Conservation (phyloP, 2,329 filamentous ascomycete genomes). For the Diplocarpon rosae region DNA sequence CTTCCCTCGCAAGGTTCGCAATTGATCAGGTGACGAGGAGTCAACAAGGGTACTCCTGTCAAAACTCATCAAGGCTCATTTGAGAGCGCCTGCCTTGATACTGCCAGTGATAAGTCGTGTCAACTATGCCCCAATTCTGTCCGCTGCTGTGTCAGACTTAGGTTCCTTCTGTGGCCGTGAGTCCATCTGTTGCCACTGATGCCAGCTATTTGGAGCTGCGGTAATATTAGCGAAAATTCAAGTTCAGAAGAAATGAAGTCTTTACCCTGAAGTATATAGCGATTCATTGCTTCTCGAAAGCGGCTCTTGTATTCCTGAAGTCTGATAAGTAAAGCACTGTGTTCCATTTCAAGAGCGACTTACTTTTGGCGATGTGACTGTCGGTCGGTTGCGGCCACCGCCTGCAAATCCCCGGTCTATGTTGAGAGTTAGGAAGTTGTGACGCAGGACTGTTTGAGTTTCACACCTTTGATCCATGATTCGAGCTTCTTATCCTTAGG, state of each 20-base stretch:
- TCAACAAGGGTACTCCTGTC: neutral
- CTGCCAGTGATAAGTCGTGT: neutral
- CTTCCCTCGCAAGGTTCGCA: too few species aligned
- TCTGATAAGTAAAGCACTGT: neutral
- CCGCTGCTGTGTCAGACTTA: neutral
- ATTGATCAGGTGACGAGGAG: too few species aligned
- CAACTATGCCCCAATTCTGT: neutral
- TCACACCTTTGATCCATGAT: slow-evolving; percentile 75
- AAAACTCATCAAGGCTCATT: neutral
- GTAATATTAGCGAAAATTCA: neutral
- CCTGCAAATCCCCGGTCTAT: slow-evolving; percentile 69
- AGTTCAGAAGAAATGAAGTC: too few species aligned
- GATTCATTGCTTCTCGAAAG: slow-evolving; percentile 92
- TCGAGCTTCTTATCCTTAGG: slow-evolving; percentile 85
- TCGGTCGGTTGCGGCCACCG: slow-evolving; percentile 71
- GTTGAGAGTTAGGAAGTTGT: too few species aligned
- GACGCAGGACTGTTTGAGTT: neutral
- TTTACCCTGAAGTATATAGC: slow-evolving; percentile 44
- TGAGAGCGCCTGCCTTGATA: neutral
- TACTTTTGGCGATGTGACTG: slow-evolving; percentile 92
- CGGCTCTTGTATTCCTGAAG: slow-evolving; percentile 72
- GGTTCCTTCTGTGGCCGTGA: slow-evolving; percentile 13
- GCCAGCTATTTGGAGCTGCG: slow-evolving; percentile 7
- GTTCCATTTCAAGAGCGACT: neutral
- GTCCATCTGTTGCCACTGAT: slow-evolving; percentile 6